Evolutionary conservation across 2,329 filamentous ascomycete genomes (phyloP).

Genomic region (Thelonectria blattea): DNA sequence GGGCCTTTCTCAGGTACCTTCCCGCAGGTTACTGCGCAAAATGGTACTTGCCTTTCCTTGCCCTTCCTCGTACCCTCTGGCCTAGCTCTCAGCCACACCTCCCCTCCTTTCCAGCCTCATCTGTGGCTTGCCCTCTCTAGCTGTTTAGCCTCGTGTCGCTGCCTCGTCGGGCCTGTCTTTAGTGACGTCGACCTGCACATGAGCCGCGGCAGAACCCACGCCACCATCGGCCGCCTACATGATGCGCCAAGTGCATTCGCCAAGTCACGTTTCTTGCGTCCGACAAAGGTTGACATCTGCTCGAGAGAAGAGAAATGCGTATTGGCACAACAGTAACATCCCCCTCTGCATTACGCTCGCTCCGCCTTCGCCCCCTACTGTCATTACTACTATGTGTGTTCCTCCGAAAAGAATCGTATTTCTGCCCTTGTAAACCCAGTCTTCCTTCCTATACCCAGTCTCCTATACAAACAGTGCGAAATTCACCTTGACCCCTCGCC

Average conservation of each 20-base stretch:
- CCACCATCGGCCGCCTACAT: neutral
- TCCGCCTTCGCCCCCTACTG: constrained; percentile 5
- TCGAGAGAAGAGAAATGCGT: neutral
- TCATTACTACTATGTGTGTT: constrained; percentile 38
- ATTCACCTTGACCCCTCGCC: constrained; percentile 14
- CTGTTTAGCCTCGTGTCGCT: constrained; percentile 22
- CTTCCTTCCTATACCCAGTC: constrained; percentile 17
- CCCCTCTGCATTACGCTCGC: constrained; percentile 32
- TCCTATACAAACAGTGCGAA: constrained; percentile 34
- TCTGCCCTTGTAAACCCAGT: constrained; percentile 27
- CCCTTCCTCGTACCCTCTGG: too few species aligned
- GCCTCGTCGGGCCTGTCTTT: too few species aligned
- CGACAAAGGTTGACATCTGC: neutral
- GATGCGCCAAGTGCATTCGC: neutral
- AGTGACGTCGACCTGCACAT: constrained; percentile 10
- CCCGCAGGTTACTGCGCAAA: constrained; percentile 14
- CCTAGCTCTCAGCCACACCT: constrained; percentile 22
- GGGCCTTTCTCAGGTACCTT: constrained; percentile 28
- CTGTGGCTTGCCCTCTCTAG: neutral
- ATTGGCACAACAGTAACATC: constrained; percentile 8
- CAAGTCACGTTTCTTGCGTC: neutral
- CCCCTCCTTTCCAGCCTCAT: neutral
- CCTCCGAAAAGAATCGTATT: constrained; percentile 26
- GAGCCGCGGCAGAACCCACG: neutral
- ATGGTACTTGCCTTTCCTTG: constrained; percentile 22